Evolutionary conservation across 495 filamentous ascomycete species (phyloP), one percentile per base, ranked within the genome.

Genomic region (Amphirosellinia nigrospora): DNA sequence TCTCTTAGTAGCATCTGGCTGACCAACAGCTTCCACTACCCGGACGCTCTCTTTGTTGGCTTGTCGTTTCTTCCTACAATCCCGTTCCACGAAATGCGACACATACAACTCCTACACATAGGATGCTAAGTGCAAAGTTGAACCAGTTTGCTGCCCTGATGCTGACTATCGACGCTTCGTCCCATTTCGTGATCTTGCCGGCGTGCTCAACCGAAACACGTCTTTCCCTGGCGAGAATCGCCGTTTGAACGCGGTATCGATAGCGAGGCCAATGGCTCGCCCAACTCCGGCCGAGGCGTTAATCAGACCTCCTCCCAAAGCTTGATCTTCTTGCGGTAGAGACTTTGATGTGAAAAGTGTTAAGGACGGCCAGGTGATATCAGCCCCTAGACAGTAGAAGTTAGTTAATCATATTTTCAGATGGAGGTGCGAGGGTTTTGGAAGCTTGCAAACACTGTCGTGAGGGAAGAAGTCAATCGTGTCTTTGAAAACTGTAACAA

Each of bases 281-380:
- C 89, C 89, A 4, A 89, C 70, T 64, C 88, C 86, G 0, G 84
- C 87, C 62, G 87, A 85, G 0, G 88, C 82, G 64, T 89, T 90
- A 69, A 90, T 84, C 13, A 90, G 79, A 0, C 86, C 89, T 0
- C 88, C 88, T 3, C 87, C 87, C 2, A 91, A 66, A 0, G 87
- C 86, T 71, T 90, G 89, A 64, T 90, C 88, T 30, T 86, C 83
- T n/a, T 82, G 79, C 15, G 88, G 86, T 13, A 91, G 76, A 4
- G 82, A 79, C 63, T 85, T 84, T 1, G 87, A 87, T 0, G 85
- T 89, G 75, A 89, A 90, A 9, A 91, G 79, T 0, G 87, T 86
- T 21, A 90, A 74, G 34, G 82, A 82, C 13, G 88, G 88, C 80
- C 85, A 90, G 0, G 87, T 77, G 1, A 84, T 87, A 71, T 91